Conservation (phyloP, 2,329 filamentous ascomycete genomes). For the Fusarium dimerum region DNA sequence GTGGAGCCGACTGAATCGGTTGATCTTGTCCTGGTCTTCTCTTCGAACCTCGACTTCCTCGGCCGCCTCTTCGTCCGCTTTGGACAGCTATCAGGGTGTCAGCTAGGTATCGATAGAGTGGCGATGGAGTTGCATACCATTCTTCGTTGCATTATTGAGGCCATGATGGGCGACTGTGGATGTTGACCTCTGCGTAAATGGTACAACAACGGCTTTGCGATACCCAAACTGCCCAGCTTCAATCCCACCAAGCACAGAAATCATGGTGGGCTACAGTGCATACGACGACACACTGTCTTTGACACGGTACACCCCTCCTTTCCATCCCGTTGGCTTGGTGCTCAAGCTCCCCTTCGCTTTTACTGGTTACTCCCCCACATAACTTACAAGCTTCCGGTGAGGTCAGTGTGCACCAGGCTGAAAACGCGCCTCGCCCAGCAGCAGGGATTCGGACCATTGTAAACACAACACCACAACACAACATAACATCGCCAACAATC, state of each 20-base stretch:
- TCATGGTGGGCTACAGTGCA: conserved; percentile 31
- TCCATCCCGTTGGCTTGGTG: not conserved
- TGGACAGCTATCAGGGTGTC: conserved; percentile 68
- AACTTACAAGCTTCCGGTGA: conserved; percentile 11
- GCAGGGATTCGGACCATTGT: conserved; percentile 3
- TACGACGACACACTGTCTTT: not conserved
- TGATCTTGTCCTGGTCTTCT: conserved; percentile 99
- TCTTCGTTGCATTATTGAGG: conserved; percentile 57
- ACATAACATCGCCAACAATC: conserved; percentile 3
- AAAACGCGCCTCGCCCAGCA: conserved; percentile 25
- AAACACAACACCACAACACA: conserved; percentile 14
- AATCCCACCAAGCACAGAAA: conserved; percentile 10
- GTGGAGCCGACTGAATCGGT: conserved; percentile 92
- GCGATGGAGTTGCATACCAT: conserved; percentile 48
- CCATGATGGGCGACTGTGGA: conserved; percentile 32
- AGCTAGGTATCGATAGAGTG: not conserved
- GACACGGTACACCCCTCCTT: conserved; percentile 26
- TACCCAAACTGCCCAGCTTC: conserved; percentile 16
- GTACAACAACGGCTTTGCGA: conserved; percentile 12
- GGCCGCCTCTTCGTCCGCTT: conserved; percentile 82
- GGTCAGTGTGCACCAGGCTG: conserved; percentile 23
- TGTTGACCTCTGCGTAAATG: conserved; percentile 14
- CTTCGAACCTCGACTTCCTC: conserved; percentile 92
- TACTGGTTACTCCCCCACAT: conserved; percentile 12
- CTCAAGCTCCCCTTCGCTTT: not conserved